Evolutionary conservation across 345 rosid species (phyloP).

Genomic region (Angophora floribunda): DNA sequence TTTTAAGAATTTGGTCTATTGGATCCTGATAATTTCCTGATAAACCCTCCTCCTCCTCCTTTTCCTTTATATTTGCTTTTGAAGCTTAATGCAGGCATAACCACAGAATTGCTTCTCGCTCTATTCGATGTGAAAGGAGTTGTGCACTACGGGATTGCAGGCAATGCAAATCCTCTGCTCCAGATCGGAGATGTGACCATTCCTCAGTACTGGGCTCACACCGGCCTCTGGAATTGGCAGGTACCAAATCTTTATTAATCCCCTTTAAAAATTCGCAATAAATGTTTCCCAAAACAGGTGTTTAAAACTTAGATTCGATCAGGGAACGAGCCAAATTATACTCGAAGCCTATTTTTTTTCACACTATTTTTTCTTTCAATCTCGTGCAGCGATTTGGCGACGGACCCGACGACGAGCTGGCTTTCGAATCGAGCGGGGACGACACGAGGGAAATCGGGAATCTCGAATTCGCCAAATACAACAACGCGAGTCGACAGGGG

Average conservation of each 20-base stretch:
- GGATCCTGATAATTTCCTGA: neutral
- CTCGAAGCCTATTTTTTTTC: neutral
- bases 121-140: slow-evolving; percentile 51
- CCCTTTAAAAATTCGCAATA: neutral
- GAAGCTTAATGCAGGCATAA: slow-evolving; percentile 59
- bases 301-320: neutral
- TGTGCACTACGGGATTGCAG: slow-evolving; percentile 68
- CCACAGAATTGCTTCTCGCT: slow-evolving; percentile 43
- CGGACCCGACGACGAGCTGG: slow-evolving; percentile 34
- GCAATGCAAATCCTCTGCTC: slow-evolving; percentile 47
- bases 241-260: neutral
- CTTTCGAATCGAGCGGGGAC: slow-evolving; percentile 63
- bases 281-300: neutral
- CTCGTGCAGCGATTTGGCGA: slow-evolving; percentile 41
- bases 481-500: neutral
- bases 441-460: slow-evolving; percentile 51
- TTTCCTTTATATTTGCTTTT: neutral
- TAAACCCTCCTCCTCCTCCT: neutral
- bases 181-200: slow-evolving; percentile 60
- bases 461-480: slow-evolving; percentile 28
- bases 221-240: slow-evolving; percentile 84
- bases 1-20: neutral
- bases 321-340: neutral
- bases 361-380: neutral
- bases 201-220: slow-evolving; percentile 59